A percentile compares a stretch with the other conserved stretches of the same genome.
phyloP scores from a whole-genome alignment of 108 stramenopile genomes.

The Fragilaria radians region DNA sequence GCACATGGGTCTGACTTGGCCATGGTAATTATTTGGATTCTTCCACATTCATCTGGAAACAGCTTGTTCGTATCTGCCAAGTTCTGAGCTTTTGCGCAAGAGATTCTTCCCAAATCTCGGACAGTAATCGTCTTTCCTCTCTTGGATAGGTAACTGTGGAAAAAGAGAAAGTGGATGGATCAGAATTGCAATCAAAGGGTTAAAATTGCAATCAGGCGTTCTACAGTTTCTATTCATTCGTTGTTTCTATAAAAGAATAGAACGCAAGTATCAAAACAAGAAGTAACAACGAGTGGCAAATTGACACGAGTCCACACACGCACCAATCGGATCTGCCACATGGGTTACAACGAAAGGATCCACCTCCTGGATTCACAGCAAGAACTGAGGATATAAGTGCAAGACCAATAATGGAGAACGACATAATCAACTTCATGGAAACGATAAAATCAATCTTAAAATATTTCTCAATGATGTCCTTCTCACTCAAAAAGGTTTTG shows the following conservation, averaged over 20 bases:
- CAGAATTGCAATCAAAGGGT: not conserved
- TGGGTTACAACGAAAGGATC: no score
- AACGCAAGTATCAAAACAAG: no score
- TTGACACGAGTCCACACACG: no score
- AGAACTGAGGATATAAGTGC: no score
- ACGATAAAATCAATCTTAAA: no score
- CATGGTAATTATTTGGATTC: not conserved
- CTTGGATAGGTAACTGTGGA: not conserved
- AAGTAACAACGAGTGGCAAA: no score
- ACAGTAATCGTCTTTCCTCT: not conserved
- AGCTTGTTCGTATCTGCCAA: not conserved
- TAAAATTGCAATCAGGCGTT: not conserved
- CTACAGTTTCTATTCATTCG: not conserved
- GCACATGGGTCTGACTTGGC: not conserved
- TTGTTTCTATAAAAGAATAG: not conserved
- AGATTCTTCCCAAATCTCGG: not conserved
- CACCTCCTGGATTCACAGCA: no score
- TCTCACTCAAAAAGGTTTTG: no score
- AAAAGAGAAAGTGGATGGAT: not conserved
- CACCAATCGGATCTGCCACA: no score
- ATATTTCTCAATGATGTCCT: no score
- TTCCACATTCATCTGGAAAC: not conserved
- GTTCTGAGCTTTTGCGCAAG: not conserved
- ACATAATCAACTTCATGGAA: no score
- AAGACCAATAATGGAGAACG: no score